Evolutionary conservation across 331 rosid genomes (phyloP).

Genomic region (Phaseolus coccineus): DNA sequence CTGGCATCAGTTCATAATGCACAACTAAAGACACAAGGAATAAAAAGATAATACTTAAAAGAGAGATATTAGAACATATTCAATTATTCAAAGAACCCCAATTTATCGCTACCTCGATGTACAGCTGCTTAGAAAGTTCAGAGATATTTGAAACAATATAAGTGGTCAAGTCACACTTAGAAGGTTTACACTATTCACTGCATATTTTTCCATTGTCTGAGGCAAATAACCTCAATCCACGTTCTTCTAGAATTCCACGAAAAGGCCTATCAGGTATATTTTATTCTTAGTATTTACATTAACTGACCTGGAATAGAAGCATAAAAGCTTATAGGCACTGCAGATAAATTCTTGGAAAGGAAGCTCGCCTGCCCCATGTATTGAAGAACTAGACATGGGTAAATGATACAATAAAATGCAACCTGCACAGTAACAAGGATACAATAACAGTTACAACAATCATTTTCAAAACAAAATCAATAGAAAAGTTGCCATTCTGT

Average conservation of each 20-base stretch:
- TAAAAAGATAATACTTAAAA: not conserved
- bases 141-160: slow-evolving; percentile 15
- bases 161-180: too few species aligned
- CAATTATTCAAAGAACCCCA: too few species aligned
- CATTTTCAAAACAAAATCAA: slow-evolving; percentile 38
- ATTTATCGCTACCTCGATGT: not conserved
- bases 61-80: too few species aligned
- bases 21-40: slow-evolving; percentile 13
- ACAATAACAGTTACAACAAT: slow-evolving; percentile 36
- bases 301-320: slow-evolving; percentile 93
- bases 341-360: slow-evolving; percentile 79
- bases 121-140: not conserved
- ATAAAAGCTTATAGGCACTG: slow-evolving; percentile 77
- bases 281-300: slow-evolving; percentile 35
- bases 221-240: slow-evolving; percentile 19
- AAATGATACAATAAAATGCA: slow-evolving; percentile 70
- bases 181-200: too few species aligned
- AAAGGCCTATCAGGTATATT: slow-evolving; percentile 22
- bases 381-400: slow-evolving; percentile 87
- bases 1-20: slow-evolving; percentile 13
- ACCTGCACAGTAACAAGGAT: slow-evolving; percentile 62
- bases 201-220: not conserved
- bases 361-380: slow-evolving; percentile 98
- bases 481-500: slow-evolving; percentile 34
- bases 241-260: slow-evolving; percentile 26